Conservation (phyloP, 2,329 filamentous ascomycete species). For the Aspergillus jensenii region DNA sequence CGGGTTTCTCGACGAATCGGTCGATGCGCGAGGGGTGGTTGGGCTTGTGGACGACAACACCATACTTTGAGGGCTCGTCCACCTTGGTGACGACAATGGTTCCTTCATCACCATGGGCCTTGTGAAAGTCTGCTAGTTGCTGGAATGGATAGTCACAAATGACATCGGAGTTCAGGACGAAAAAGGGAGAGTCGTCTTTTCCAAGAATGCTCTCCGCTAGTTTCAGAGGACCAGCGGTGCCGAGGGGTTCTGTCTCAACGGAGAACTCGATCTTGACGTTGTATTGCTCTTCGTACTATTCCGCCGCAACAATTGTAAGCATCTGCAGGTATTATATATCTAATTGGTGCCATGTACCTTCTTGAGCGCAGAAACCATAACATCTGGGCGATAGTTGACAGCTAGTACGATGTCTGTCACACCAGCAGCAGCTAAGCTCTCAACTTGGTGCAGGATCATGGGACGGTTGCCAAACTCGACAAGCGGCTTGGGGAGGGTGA, state of each 20-base stretch:
- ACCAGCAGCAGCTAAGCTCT: constrained; percentile 87
- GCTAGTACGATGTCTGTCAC: constrained; percentile 97
- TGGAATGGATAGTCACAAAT: constrained; percentile 98
- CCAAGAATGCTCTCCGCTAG: constrained; percentile 87
- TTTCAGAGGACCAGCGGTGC: constrained; percentile 93
- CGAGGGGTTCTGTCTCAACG: constrained; percentile 91
- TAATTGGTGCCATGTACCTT: constrained; percentile 58
- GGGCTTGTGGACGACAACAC: constrained; percentile 96
- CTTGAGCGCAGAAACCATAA: constrained; percentile 91
- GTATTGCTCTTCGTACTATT: constrained; percentile 83
- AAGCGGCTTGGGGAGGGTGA: constrained; percentile 94
- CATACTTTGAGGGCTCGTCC: constrained; percentile 98
- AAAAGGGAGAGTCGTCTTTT: constrained; percentile 94
- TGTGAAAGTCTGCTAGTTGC: constrained; percentile 88
- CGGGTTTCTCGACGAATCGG: constrained; percentile 98
- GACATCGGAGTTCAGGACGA: constrained; percentile 97
- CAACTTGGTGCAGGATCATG: constrained; percentile 98
- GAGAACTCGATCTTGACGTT: constrained; percentile 97
- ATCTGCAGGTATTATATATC: not conserved
- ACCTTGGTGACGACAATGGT: constrained; percentile 99
- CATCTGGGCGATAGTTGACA: constrained; percentile 97
- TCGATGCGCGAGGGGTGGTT: constrained; percentile 89
- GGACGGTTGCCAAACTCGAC: constrained; percentile 99
- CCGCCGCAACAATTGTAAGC: constrained; percentile 1
- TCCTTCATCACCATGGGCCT: constrained; percentile 86